Conservation (phyloP, 1,284 basidiomycete species). For the Earliella scabrosa region DNA sequence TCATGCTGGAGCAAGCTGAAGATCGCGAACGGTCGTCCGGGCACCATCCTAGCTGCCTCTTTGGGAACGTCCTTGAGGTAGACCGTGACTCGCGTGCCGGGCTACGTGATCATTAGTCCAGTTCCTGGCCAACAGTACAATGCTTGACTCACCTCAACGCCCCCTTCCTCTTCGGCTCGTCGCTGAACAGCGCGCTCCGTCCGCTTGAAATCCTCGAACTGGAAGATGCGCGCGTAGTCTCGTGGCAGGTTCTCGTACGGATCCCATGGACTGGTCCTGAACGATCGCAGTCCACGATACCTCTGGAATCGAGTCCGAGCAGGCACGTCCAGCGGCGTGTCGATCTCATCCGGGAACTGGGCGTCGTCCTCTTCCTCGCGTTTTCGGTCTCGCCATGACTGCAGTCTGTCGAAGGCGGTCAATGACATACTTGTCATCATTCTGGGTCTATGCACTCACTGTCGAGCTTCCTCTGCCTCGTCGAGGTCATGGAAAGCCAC, state of each 20-base stretch:
- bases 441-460: conserved; percentile 74
- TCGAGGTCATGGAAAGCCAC: conserved; percentile 79
- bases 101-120: too few species aligned
- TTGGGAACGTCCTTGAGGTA: conserved; percentile 75
- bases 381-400: conserved; percentile 68
- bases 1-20: conserved; percentile 94
- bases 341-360: conserved; percentile 96
- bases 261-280: conserved; percentile 97
- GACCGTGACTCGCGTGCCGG: conserved; percentile 80
- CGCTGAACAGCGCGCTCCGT: conserved; percentile 81
- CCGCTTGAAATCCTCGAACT: conserved; percentile 93
- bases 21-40: conserved; percentile 64
- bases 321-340: conserved; percentile 89
- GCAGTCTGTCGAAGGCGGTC: too few species aligned
- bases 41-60: conserved; percentile 42
- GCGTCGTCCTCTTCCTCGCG: conserved; percentile 81
- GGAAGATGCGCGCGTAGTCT: conserved; percentile 96
- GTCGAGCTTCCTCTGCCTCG: conserved; percentile 80
- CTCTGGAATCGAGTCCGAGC: conserved; percentile 91
- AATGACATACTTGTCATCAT: too few species aligned
- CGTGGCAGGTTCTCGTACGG: conserved; percentile 94
- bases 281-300: conserved; percentile 90
- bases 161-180: conserved; percentile 62
- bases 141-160: conserved; percentile 75
- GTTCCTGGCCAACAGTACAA: too few species aligned